phyloP scores from a whole-genome alignment of 495 filamentous ascomycete genomes.

The Penicillium tannophilum region DNA sequence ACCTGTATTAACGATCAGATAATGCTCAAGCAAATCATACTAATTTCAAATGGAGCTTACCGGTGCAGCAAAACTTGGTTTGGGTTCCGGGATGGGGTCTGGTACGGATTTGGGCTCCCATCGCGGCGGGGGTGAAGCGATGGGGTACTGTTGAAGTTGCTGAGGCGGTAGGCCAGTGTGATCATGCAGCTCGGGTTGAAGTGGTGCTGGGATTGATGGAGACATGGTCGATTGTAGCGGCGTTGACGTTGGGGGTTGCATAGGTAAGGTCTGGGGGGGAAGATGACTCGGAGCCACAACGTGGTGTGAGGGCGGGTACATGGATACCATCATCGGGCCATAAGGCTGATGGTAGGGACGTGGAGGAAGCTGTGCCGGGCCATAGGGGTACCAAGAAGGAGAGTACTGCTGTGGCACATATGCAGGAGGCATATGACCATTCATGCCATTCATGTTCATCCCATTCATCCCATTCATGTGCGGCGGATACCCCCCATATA shows the following conservation, averaged over 20 bases:
- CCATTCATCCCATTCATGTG: conserved; percentile 32
- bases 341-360: conserved; percentile 45
- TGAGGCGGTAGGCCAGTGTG: conserved; percentile 34
- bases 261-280: conserved; percentile 36
- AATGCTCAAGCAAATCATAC: background rate
- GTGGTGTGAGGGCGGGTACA: conserved; percentile 50
- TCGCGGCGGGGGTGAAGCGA: conserved; percentile 33
- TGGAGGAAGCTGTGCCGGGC: conserved; percentile 48
- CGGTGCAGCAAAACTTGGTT: conserved; percentile 60
- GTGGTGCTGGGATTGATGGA: conserved; percentile 34
- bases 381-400: conserved; percentile 49
- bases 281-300: conserved; percentile 44
- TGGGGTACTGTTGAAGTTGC: conserved; percentile 28
- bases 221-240: conserved; percentile 48
- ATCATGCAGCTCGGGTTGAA: conserved; percentile 37
- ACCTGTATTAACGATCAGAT: conserved; percentile 48
- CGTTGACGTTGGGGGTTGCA: conserved; percentile 45
- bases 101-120: conserved; percentile 30
- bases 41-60: conserved; percentile 48
- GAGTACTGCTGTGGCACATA: conserved; percentile 48
- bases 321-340: conserved; percentile 52
- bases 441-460: conserved; percentile 12
- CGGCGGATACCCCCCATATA: conserved; percentile 48
- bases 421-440: conserved; percentile 42
- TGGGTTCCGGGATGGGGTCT: conserved; percentile 23